Evolutionary conservation across 441 rosid genomes (phyloP).

Genomic region (Populus tomentosa): DNA sequence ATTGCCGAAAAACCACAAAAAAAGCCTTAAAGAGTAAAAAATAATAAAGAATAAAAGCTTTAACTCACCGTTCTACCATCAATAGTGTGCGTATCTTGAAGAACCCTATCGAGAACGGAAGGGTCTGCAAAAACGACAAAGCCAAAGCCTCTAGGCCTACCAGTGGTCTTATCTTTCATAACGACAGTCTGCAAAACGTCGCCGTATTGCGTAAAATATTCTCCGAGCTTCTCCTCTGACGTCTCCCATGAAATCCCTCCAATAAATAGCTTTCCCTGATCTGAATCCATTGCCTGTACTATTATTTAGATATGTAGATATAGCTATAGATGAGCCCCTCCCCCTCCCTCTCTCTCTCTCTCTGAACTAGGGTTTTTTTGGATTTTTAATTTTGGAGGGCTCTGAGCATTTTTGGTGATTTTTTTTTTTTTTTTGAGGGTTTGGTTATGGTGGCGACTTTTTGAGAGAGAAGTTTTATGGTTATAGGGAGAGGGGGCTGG

Average conservation of each 20-base stretch:
- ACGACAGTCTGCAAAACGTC: conserved; percentile 74
- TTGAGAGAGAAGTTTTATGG: not conserved
- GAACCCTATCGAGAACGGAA: conserved; percentile 64
- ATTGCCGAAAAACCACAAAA: not conserved
- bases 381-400: not conserved
- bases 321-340: not conserved
- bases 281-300: conserved; percentile 66
- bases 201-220: conserved; percentile 70
- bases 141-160: conserved; percentile 86
- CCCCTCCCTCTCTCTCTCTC: not conserved
- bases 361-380: not conserved
- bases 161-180: conserved; percentile 77
- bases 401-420: too few species aligned
- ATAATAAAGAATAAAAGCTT: too few species aligned
- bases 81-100: conserved; percentile 74
- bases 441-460: conserved; percentile 25
- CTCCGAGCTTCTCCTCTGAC: conserved; percentile 62
- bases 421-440: conserved; percentile 5
- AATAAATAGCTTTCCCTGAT: conserved; percentile 93
- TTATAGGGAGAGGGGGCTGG: not conserved
- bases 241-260: conserved; percentile 99
- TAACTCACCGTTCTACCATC: conserved; percentile 68
- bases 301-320: not conserved
- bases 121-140: conserved; percentile 86
- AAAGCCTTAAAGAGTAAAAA: not conserved